These are phyloP conservation scores for Sistotremastrum niveocremeum DNA, from an alignment of 768 basidiomycete genomes.

Conservation along the genomic window DNA sequence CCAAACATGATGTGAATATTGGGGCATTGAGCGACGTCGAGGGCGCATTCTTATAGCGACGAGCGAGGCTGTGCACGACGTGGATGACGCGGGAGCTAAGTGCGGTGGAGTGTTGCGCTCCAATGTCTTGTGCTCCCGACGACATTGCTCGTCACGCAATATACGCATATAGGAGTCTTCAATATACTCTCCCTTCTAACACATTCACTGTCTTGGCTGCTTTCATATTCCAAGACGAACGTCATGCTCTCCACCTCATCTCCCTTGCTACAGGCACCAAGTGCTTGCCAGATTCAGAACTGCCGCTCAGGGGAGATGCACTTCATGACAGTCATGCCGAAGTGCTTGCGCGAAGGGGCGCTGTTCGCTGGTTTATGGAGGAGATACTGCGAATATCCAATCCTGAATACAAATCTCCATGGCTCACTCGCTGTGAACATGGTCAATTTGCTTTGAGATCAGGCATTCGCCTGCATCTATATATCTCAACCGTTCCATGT, in stretches of 20 bases:
- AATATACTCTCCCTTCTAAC: no score
- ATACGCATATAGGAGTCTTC: no score
- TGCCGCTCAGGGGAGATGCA: constrained; percentile 60
- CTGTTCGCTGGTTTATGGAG: constrained; percentile 65
- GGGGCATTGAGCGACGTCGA: no score
- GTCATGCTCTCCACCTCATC: constrained; percentile 22
- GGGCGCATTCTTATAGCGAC: no score
- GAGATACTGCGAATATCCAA: constrained; percentile 35
- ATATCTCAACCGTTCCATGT: constrained; percentile 63
- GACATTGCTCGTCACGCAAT: no score
- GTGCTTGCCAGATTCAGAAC: constrained; percentile 51
- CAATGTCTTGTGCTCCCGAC: no score
- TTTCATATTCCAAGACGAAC: no score
- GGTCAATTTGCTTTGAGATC: constrained; percentile 33
- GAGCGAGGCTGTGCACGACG: no score
- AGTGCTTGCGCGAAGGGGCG: constrained; percentile 72
- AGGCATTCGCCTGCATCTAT: constrained; percentile 46
- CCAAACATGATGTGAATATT: constrained; percentile 1
- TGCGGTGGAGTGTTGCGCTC: no score
- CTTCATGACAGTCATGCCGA: constrained; percentile 90
- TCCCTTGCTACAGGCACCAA: constrained; percentile 77
- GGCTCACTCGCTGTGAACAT: constrained; percentile 28
- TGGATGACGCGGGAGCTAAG: no score
- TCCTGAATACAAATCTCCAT: constrained; percentile 26
- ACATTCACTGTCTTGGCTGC: no score